Percentiles rank a stretch among this genome's conserved stretches.
phyloP scores from a whole-genome alignment of 208 protist species.

The Vickermania ingenoplastis region DNA sequence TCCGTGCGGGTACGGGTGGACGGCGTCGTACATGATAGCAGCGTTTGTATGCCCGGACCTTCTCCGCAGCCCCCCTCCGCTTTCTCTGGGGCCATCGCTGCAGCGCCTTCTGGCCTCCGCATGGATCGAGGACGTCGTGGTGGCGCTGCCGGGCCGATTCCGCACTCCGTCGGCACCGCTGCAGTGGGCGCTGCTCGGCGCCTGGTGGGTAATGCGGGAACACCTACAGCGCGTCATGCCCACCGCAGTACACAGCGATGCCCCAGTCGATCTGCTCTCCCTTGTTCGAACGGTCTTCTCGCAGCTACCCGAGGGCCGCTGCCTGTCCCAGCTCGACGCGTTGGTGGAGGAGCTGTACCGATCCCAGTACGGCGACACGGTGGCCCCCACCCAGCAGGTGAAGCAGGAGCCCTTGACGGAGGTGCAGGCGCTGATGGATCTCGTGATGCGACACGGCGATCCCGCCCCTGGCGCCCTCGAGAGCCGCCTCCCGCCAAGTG shows the following conservation, averaged over 20 bases:
- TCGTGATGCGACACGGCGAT: too few species aligned
- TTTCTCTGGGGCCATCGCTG: too few species aligned
- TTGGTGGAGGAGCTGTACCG: not conserved
- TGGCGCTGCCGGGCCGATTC: too few species aligned
- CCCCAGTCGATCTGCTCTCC: too few species aligned
- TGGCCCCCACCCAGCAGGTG: not conserved
- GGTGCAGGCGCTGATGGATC: too few species aligned
- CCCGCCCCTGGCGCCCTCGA: too few species aligned
- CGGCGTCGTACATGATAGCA: constrained; percentile 50
- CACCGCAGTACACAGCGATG: not conserved
- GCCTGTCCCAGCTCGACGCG: not conserved
- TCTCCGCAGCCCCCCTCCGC: too few species aligned
- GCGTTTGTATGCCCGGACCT: not conserved
- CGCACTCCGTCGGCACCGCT: not conserved
- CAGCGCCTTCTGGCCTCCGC: too few species aligned
- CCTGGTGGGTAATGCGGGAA: not conserved
- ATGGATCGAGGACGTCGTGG: too few species aligned
- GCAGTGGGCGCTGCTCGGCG: not conserved
- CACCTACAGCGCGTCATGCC: not conserved
- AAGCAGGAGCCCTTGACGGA: not conserved
- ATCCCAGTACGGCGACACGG: not conserved
- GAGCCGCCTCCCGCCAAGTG: too few species aligned
- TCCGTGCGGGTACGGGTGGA: constrained; percentile 41
- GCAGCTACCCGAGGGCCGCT: not conserved
- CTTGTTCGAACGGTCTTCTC: too few species aligned